These are phyloP conservation scores for Collybia nuda DNA, from an alignment of 768 basidiomycete genomes.

Conservation along the genomic window DNA sequence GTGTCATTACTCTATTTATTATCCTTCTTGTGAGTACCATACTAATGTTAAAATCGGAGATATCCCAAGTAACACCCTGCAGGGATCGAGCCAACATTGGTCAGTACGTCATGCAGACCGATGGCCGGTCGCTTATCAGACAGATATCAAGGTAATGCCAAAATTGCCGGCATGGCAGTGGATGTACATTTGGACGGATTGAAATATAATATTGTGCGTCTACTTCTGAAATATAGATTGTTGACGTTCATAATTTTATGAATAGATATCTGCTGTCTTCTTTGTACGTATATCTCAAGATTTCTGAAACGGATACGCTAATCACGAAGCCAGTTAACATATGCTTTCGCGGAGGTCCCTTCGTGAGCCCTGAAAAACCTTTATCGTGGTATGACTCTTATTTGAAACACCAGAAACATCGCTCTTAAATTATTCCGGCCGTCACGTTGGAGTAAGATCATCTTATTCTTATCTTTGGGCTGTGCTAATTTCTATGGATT, in stretches of 20 bases:
- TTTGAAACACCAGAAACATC: slow-evolving; percentile 23
- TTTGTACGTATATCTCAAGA: slow-evolving; percentile 21
- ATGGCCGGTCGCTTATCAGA: neutral
- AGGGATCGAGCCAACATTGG: slow-evolving; percentile 37
- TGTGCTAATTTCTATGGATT: neutral
- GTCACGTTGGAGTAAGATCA: slow-evolving; percentile 28
- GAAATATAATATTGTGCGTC: slow-evolving; percentile 33
- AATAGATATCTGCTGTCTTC: slow-evolving; percentile 32
- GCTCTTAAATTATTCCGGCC: slow-evolving; percentile 29
- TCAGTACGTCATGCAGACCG: slow-evolving; percentile 2
- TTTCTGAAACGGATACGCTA: neutral
- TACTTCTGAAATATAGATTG: neutral
- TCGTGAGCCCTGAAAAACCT: slow-evolving; percentile 18
- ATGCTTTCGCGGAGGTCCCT: slow-evolving; percentile 33
- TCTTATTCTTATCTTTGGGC: neutral
- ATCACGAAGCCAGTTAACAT: slow-evolving; percentile 8
- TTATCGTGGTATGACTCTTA: neutral
- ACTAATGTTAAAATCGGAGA: neutral
- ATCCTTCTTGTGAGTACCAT: slow-evolving; percentile 41
- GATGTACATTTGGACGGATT: slow-evolving; percentile 28
- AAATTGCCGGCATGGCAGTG: slow-evolving; percentile 30
- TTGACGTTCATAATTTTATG: neutral
- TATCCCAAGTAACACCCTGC: neutral
- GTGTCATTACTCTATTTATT: slow-evolving; percentile 44
- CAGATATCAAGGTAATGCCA: slow-evolving; percentile 23